Evolutionary conservation across 768 basidiomycete species (phyloP).

Genomic region (Amanita rubescens): DNA sequence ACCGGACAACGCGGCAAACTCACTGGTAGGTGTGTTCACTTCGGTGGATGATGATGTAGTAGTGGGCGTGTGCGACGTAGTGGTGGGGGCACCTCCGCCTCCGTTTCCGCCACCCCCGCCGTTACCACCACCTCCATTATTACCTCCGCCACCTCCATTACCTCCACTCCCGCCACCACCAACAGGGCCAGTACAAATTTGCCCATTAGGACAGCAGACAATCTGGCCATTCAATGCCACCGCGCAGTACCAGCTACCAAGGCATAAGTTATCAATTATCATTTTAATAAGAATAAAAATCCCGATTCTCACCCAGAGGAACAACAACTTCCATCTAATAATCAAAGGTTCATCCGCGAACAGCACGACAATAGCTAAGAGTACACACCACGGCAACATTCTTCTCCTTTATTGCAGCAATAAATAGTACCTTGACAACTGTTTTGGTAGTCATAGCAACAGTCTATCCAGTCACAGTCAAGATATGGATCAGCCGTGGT

Average conservation of each 20-base stretch:
- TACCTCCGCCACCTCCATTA: neutral
- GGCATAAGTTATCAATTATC: neutral
- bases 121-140: neutral
- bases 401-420: neutral
- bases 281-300: neutral
- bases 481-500: neutral
- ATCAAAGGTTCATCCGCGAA: neutral
- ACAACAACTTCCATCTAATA: conserved; percentile 3
- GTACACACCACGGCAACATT: neutral
- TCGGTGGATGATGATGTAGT: too few relatives aligned
- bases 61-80: neutral
- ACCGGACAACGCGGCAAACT: neutral
- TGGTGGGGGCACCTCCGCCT: neutral
- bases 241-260: neutral
- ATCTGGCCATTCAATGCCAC: neutral
- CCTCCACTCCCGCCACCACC: neutral
- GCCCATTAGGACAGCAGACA: conserved; percentile 1
- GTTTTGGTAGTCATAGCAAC: neutral
- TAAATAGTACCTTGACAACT: neutral
- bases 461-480: too few relatives aligned
- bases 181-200: neutral
- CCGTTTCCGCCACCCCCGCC: neutral
- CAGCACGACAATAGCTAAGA: neutral
- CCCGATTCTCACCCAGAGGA: neutral
- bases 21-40: too few relatives aligned